Evolutionary conservation across 2,329 filamentous ascomycete genomes (phyloP).

Genomic region (Colletotrichum sp.): DNA sequence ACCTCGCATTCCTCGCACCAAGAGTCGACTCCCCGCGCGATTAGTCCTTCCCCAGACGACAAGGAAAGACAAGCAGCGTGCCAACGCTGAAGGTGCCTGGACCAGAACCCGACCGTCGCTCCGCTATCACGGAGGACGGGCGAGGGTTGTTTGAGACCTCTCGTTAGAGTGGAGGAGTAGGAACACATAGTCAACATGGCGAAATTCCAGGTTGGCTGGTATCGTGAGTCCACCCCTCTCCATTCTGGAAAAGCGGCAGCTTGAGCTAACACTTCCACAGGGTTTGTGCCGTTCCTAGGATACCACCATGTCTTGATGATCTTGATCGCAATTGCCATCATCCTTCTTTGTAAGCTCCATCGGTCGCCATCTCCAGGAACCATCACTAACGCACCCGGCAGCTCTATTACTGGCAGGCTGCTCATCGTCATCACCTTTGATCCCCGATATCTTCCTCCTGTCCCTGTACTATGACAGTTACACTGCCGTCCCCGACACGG

Average conservation of each 20-base stretch:
- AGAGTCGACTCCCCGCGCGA: not conserved
- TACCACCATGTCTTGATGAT: slow-evolving; percentile 96
- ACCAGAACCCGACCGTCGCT: slow-evolving; percentile 23
- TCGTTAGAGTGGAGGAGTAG: slow-evolving; percentile 14
- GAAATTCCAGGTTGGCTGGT: slow-evolving; percentile 53
- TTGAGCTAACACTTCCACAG: slow-evolving; percentile 36
- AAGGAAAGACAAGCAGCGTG: slow-evolving; percentile 18
- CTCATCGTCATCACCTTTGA: slow-evolving; percentile 93
- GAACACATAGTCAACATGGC: slow-evolving; percentile 27
- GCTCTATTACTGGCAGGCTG: slow-evolving; percentile 93
- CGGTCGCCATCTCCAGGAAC: not conserved
- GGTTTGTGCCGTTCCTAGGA: slow-evolving; percentile 71
- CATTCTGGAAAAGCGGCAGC: not conserved
- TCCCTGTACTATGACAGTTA: slow-evolving; percentile 97
- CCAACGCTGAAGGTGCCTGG: slow-evolving; percentile 18
- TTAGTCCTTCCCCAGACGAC: not conserved
- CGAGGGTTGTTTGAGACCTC: slow-evolving; percentile 12
- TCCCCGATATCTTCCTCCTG: slow-evolving; percentile 95
- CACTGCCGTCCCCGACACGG: slow-evolving; percentile 78
- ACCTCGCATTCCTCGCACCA: not conserved
- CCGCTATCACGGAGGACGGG: slow-evolving; percentile 23
- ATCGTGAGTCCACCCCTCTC: slow-evolving; percentile 41
- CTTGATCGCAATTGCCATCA: slow-evolving; percentile 90
- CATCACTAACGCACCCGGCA: slow-evolving; percentile 41
- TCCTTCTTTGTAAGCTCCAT: slow-evolving; percentile 81